Evolutionary conservation across 78 protist species (phyloP).

Genomic region (Bigelowiella natans): DNA sequence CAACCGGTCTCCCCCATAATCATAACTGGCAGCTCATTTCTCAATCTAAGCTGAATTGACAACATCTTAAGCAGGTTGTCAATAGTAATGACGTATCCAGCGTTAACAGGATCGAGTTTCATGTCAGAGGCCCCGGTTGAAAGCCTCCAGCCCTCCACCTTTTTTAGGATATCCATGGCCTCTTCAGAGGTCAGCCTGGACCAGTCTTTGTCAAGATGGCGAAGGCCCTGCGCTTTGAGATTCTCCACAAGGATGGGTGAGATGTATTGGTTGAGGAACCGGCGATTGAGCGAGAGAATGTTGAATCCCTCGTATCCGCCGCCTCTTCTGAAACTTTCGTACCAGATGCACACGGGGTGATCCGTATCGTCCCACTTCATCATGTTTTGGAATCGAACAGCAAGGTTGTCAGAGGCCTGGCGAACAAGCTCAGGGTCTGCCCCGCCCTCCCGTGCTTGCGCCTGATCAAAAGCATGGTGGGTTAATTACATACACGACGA

Average conservation of each 20-base stretch:
- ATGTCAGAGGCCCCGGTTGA: background rate
- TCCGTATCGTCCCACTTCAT: background rate
- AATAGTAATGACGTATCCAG: constrained; percentile 13
- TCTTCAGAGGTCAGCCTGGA: background rate
- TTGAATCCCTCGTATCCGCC: background rate
- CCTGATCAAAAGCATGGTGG: no score
- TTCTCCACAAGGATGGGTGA: background rate
- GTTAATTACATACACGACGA: no score
- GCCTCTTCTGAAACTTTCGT: background rate
- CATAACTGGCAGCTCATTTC: constrained; percentile 35
- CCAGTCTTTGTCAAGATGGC: background rate
- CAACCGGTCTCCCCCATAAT: constrained; percentile 63
- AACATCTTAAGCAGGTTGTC: constrained; percentile 32
- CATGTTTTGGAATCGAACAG: background rate
- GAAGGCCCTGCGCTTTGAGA: background rate
- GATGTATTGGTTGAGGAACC: constrained; percentile 1
- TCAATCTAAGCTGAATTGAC: background rate
- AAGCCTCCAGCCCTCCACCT: background rate
- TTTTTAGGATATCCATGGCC: background rate
- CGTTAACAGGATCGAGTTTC: background rate
- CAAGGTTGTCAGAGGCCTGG: background rate
- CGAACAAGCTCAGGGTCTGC: background rate
- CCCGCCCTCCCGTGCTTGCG: background rate
- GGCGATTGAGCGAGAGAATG: background rate
- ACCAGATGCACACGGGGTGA: background rate